Conservation (phyloP, 1,284 basidiomycete genomes). For the Tausonia pullulans region DNA sequence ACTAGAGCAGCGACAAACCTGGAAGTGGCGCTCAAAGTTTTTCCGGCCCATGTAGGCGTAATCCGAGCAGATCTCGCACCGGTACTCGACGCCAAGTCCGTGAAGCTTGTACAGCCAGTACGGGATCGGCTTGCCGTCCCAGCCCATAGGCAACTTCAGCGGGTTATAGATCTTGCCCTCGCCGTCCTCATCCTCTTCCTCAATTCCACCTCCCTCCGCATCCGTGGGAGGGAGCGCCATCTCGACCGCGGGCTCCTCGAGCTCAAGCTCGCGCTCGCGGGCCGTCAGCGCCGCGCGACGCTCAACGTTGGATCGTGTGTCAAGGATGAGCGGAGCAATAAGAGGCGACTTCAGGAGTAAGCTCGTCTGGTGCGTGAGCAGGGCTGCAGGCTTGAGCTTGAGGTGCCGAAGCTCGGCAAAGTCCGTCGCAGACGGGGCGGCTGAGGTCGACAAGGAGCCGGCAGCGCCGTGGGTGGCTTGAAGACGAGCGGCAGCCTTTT, state of each 20-base stretch:
- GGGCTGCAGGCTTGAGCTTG: slow-evolving; percentile 57
- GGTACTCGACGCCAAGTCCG: slow-evolving; percentile 92
- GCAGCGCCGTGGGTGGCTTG: slow-evolving; percentile 32
- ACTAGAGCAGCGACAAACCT: neutral
- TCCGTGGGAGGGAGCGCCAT: slow-evolving; percentile 49
- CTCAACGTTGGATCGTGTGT: slow-evolving; percentile 93
- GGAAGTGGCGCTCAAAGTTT: slow-evolving; percentile 86
- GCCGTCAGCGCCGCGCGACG: slow-evolving; percentile 91
- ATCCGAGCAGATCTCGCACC: slow-evolving; percentile 95
- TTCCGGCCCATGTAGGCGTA: slow-evolving; percentile 91
- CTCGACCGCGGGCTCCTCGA: slow-evolving; percentile 58
- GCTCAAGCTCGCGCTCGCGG: slow-evolving; percentile 87
- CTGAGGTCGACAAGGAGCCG: slow-evolving; percentile 14
- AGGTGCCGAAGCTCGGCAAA: slow-evolving; percentile 36
- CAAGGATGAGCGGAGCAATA: slow-evolving; percentile 52
- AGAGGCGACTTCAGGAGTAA: slow-evolving; percentile 53
- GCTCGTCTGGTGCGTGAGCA: slow-evolving; percentile 58
- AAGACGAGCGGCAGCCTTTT: slow-evolving; percentile 72
- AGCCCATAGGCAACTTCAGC: slow-evolving; percentile 89
- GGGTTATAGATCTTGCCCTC: slow-evolving; percentile 96
- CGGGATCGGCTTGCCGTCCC: slow-evolving; percentile 97
- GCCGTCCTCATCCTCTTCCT: slow-evolving; percentile 66
- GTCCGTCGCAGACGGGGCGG: slow-evolving; percentile 12
- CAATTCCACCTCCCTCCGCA: slow-evolving; percentile 38
- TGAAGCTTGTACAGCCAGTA: slow-evolving; percentile 99